Evolutionary conservation across 1,284 basidiomycete genomes (phyloP).

Genomic region (Hymenochaete sp.): DNA sequence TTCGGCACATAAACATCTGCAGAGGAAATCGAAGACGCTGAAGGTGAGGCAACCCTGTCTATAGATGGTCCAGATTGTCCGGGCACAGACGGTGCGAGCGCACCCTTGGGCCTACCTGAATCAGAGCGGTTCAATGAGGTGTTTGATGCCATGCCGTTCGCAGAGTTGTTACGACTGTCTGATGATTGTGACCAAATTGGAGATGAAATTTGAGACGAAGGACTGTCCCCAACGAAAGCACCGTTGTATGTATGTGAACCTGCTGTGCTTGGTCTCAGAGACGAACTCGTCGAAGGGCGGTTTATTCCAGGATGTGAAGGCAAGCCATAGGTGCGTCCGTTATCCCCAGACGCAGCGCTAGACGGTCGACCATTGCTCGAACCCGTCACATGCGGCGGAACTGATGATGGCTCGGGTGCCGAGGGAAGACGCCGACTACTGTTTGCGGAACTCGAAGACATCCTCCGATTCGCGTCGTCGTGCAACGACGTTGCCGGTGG

Average conservation of each 20-base stretch:
- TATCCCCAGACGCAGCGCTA: conserved; percentile 6
- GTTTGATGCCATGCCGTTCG: conserved; percentile 3
- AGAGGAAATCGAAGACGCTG: conserved; percentile 13
- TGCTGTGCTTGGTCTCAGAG: neutral
- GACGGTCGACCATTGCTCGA: conserved; percentile 1
- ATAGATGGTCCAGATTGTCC: conserved; percentile 10
- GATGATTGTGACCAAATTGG: conserved; percentile 12
- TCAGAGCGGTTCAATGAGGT: conserved; percentile 9
- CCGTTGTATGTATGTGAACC: conserved; percentile 12
- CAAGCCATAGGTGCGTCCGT: conserved; percentile 2
- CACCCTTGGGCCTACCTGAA: conserved; percentile 17
- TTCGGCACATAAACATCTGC: conserved; percentile 12
- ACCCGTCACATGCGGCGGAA: neutral
- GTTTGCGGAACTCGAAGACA: conserved; percentile 5
- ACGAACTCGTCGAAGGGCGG: conserved; percentile 10
- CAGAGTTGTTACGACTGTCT: neutral
- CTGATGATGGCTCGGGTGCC: conserved; percentile 9
- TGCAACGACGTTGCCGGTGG: conserved; percentile 12
- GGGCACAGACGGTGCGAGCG: conserved; percentile 17
- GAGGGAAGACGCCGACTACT: conserved; percentile 12
- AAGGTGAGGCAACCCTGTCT: neutral
- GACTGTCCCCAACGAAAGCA: conserved; percentile 11
- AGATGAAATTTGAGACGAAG: conserved; percentile 10
- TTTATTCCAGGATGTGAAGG: conserved; percentile 12
- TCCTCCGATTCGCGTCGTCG: conserved; percentile 4